Conservation (phyloP, 257 asterid genomes). For the Euphrasia confusa region DNA sequence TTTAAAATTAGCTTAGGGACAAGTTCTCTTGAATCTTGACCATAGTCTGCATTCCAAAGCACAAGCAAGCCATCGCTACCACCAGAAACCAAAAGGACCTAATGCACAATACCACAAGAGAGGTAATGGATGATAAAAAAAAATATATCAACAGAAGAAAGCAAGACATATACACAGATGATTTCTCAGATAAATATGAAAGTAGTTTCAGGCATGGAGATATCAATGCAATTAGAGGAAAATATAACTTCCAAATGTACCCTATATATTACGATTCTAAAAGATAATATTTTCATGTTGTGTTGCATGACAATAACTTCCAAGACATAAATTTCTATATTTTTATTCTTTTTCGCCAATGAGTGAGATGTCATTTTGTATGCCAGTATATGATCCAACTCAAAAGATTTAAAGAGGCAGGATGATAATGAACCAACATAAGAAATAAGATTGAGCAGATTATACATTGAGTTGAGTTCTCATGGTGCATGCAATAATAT, state of each 20-base stretch:
- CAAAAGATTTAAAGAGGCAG: not conserved
- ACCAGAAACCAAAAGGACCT: conserved; percentile 98
- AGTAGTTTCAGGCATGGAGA: not conserved
- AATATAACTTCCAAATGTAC: not conserved
- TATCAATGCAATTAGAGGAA: not conserved
- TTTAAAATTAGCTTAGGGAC: conserved; percentile 94
- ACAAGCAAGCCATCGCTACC: conserved; percentile 96
- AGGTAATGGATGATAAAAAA: conserved; percentile 11
- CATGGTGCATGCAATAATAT: not conserved
- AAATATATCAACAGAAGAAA: not conserved
- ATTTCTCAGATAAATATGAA: not conserved
- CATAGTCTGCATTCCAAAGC: conserved; percentile 95
- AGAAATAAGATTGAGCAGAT: not conserved
- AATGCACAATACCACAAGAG: conserved; percentile 27
- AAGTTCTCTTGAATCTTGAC: conserved; percentile 94
- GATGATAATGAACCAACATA: not conserved
- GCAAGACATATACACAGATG: conserved; percentile 1
- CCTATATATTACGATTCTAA: conserved; percentile 3
- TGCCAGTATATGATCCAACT: not conserved
- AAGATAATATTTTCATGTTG: not conserved
- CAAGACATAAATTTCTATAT: not conserved
- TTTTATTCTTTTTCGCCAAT: conserved; percentile 13
- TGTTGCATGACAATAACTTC: conserved; percentile 12
- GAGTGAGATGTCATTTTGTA: conserved; percentile 5
- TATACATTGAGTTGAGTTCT: not conserved